Evolutionary conservation across 1,284 basidiomycete species (phyloP), one percentile per base, ranked within the genome.

Genomic region (Rhizoctonia solani): DNA sequence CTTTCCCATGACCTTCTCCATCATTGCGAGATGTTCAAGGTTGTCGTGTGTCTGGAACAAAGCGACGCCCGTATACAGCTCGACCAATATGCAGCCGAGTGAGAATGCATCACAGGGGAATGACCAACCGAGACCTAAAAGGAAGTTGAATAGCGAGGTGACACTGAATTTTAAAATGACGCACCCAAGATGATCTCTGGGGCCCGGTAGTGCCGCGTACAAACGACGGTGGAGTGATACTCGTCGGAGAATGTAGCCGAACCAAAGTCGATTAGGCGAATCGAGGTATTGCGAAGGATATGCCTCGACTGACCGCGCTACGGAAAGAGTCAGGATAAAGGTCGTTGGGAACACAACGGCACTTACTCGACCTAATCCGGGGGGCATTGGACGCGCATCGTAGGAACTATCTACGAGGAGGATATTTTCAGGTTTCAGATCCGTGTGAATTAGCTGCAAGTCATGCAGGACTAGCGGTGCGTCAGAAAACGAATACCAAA

Each of bases 41-140:
- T 99, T 99, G 79, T 99, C 96, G 75, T 98, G 96, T 0, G 97
- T 99, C 78, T 99, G 97, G 81, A 98, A 99, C 32, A 99, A 83
- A 3, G 97, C 97, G 50, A 96, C 88, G 37, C 97, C 97, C 1
- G 97, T 99, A 79, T 89, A 97, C 76, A 99, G 98, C 78, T 99
- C 97, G 70, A 99, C 94, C 14, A 99, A 86, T 73, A 99, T 99
- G 79, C 97, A 99, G 5, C 97, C 97, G 63, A 99, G 85, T 11
- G 97, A 99, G 81, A 98, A 99, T 29, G 92, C 93, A 79, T 99
- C 97, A 79, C 97, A 99, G 0, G 97, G 95, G 77, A 90, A 99
- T 54, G 94, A 96, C 97, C 97, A 99, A 59, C 95, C 93, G 72
- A 98, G 85, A 69, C 93, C 94, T 96, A 72, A 3, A 39, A 29